Conservation (phyloP, 441 rosid species). For the Kokia cookei region DNA sequence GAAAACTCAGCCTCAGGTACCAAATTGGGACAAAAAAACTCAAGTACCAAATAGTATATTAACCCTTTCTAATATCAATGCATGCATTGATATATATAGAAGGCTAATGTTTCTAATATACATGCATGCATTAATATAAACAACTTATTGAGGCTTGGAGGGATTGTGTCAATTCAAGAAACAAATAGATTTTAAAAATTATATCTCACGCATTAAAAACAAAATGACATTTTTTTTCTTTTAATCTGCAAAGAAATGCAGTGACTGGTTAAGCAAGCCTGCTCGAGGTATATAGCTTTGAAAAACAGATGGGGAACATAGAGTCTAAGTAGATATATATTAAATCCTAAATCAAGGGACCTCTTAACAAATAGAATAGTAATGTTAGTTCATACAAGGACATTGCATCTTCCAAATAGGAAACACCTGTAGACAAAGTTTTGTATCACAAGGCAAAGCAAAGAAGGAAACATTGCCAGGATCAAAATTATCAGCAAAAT, state of each 20-base stretch:
- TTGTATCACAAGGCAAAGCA: background rate
- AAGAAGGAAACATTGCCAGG: background rate
- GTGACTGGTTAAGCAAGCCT: background rate
- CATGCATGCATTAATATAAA: background rate
- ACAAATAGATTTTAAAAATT: background rate
- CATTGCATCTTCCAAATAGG: background rate
- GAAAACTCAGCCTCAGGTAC: no score
- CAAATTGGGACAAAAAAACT: no score
- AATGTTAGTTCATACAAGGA: background rate
- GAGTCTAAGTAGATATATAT: background rate
- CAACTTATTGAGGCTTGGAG: background rate
- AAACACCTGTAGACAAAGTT: background rate
- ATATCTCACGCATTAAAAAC: background rate
- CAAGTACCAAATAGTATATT: no score
- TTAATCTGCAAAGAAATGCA: background rate
- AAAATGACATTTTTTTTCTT: background rate
- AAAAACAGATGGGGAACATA: background rate
- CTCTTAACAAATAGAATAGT: background rate
- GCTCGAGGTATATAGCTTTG: background rate
- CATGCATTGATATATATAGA: background rate
- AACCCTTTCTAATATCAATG: background rate
- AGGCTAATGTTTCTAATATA: background rate
- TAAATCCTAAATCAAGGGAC: background rate
- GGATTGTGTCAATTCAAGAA: background rate
- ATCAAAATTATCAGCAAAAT: conserved; percentile 1